phyloP scores from a whole-genome alignment of 1,284 basidiomycete species.

The Leccinum olivaceoglutinosum region DNA sequence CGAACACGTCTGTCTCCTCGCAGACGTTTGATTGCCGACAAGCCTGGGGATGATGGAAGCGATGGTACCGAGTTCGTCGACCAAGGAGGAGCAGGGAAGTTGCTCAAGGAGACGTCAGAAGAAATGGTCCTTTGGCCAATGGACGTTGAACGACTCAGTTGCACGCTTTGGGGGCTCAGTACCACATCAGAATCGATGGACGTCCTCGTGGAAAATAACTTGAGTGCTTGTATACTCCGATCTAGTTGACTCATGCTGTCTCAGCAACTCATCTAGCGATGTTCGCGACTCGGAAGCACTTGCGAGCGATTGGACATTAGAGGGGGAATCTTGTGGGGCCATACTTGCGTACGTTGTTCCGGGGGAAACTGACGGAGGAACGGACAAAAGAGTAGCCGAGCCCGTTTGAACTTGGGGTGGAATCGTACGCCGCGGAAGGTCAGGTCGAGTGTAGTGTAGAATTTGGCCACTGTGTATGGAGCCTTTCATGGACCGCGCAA shows the following conservation, averaged over 20 bases:
- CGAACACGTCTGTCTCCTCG: slow-evolving; percentile 20
- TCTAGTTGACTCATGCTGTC: slow-evolving; percentile 61
- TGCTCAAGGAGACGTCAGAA: slow-evolving; percentile 61
- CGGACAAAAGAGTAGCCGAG: not conserved
- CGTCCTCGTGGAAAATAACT: slow-evolving; percentile 38
- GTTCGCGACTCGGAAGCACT: slow-evolving; percentile 16
- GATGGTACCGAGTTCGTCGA: slow-evolving; percentile 15
- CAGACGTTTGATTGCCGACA: slow-evolving; percentile 17
- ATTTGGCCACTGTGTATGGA: slow-evolving; percentile 6
- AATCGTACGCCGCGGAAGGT: not conserved
- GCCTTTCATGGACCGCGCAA: slow-evolving; percentile 7
- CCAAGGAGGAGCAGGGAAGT: slow-evolving; percentile 62
- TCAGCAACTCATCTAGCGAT: slow-evolving; percentile 49
- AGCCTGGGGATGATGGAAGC: slow-evolving; percentile 13
- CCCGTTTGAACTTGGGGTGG: slow-evolving; percentile 7
- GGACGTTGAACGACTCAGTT: slow-evolving; percentile 24
- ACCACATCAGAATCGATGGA: slow-evolving; percentile 5
- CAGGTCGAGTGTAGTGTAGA: slow-evolving; percentile 1
- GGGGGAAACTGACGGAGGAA: not conserved
- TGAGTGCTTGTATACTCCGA: slow-evolving; percentile 55
- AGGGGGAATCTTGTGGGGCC: slow-evolving; percentile 35
- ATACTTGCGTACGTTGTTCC: not conserved
- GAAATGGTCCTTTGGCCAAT: slow-evolving; percentile 26
- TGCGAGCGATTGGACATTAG: slow-evolving; percentile 31
- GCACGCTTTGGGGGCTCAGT: slow-evolving; percentile 5